Percentiles rank a stretch among this genome's conserved stretches.
Conservation (phyloP, 306 rosid genomes). For the Lathyrus sativus region DNA sequence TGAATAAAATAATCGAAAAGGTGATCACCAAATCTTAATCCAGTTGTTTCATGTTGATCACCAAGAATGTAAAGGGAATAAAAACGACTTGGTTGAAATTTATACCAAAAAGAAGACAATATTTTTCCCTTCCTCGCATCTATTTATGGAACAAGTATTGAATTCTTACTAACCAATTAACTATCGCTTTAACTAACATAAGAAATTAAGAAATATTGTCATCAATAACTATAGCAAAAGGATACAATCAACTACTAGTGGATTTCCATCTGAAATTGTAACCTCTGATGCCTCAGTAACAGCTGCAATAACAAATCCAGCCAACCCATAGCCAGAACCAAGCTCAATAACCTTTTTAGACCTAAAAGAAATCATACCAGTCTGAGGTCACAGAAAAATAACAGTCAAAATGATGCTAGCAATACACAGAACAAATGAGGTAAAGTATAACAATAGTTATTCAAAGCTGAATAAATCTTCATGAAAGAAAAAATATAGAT, state of each 20-base stretch:
- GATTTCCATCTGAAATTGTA: constrained; percentile 91
- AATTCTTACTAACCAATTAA: constrained; percentile 4
- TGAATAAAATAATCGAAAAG: neutral
- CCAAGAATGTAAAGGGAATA: neutral
- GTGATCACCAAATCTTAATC: constrained; percentile 3
- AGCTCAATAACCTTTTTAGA: constrained; percentile 86
- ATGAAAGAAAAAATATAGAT: constrained; percentile 17
- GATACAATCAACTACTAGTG: constrained; percentile 95
- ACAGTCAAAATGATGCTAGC: constrained; percentile 30
- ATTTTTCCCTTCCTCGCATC: constrained; percentile 8
- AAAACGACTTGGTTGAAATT: constrained; percentile 10
- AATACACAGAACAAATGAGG: constrained; percentile 6
- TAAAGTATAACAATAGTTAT: constrained; percentile 21
- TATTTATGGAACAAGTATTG: neutral
- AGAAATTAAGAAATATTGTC: constrained; percentile 15
- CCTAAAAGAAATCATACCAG: constrained; percentile 48
- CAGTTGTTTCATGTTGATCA: constrained; percentile 1
- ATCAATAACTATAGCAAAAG: constrained; percentile 40
- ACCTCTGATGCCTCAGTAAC: constrained; percentile 78
- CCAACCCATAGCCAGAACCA: constrained; percentile 96
- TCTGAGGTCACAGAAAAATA: constrained; percentile 28
- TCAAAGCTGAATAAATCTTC: constrained; percentile 14
- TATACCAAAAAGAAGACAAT: constrained; percentile 6
- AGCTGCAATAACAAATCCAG: constrained; percentile 85
- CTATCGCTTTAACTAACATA: constrained; percentile 6